Evolutionary conservation across 352 stramenopile genomes (phyloP).

Genomic region (Phytophthora crassamura): DNA sequence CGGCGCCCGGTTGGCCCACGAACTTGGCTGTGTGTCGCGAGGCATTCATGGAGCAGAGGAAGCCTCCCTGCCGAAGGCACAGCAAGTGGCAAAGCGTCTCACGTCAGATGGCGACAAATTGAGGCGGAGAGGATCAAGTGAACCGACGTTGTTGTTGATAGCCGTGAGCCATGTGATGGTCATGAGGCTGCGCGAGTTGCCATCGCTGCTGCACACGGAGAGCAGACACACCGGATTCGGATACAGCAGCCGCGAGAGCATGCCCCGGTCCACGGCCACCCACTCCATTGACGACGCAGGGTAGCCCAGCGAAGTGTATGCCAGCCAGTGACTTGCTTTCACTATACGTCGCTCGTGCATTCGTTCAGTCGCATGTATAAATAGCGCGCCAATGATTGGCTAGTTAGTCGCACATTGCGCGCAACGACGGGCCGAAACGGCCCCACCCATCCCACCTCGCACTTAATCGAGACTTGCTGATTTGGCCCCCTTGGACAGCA

Average conservation of each 20-base stretch:
- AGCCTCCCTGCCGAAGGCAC: slow-evolving; percentile 52
- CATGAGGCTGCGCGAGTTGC: slow-evolving; percentile 62
- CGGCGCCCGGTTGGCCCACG: slow-evolving; percentile 48
- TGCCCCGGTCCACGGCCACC: slow-evolving; percentile 65
- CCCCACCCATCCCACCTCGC: slow-evolving; percentile 27
- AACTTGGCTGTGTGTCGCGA: slow-evolving; percentile 70
- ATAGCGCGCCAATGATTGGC: slow-evolving; percentile 13
- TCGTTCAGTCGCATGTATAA: slow-evolving; percentile 14
- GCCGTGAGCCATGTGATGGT: slow-evolving; percentile 89
- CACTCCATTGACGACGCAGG: slow-evolving; percentile 35
- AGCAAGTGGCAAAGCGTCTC: background rate
- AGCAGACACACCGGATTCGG: slow-evolving; percentile 85
- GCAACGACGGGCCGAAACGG: slow-evolving; percentile 21
- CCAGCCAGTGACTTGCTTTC: slow-evolving; percentile 18
- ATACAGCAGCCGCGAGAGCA: slow-evolving; percentile 84
- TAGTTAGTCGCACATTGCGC: background rate
- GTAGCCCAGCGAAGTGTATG: background rate
- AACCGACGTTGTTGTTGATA: slow-evolving; percentile 83
- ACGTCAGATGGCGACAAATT: background rate
- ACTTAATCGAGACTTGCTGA: slow-evolving; percentile 27
- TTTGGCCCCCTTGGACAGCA: slow-evolving; percentile 20
- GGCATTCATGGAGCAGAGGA: slow-evolving; percentile 86
- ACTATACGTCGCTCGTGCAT: slow-evolving; percentile 16
- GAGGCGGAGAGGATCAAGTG: background rate
- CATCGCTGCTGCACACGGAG: slow-evolving; percentile 42